Conservation (phyloP, 2,329 filamentous ascomycete species). For the Exophiala alcalophila region DNA sequence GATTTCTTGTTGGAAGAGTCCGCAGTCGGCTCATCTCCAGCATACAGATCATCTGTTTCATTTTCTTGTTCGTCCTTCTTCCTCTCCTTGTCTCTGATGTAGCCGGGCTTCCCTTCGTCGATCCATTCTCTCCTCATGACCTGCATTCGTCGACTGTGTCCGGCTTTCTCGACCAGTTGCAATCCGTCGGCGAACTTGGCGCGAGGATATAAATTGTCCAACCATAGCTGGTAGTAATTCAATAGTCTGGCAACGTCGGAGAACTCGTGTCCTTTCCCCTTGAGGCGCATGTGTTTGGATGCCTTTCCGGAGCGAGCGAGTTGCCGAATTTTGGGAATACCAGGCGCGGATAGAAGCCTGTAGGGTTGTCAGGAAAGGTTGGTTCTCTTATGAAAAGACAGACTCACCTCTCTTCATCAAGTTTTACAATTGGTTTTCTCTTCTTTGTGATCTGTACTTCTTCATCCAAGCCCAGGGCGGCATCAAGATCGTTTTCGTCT, state of each 20-base stretch:
- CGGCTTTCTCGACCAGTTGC: conserved; percentile 86
- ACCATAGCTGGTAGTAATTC: conserved; percentile 92
- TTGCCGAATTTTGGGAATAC: conserved; percentile 75
- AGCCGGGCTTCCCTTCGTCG: conserved; percentile 57
- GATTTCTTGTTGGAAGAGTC: conserved; percentile 6
- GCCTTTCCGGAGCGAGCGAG: conserved; percentile 25
- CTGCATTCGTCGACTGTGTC: conserved; percentile 77
- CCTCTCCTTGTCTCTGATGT: conserved; percentile 16
- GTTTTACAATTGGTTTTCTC: conserved; percentile 72
- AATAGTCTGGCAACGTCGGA: conserved; percentile 77
- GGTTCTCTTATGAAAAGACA: background rate
- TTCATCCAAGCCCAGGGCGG: conserved; percentile 74
- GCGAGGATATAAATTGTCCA: conserved; percentile 92
- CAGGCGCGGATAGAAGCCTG: conserved; percentile 76
- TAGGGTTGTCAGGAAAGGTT: background rate
- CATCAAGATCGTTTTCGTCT: conserved; percentile 49
- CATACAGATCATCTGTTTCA: conserved; percentile 16
- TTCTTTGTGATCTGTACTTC: conserved; percentile 80
- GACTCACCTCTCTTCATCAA: conserved; percentile 72
- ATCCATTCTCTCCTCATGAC: conserved; percentile 79
- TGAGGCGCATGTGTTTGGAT: conserved; percentile 50
- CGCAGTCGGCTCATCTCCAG: background rate
- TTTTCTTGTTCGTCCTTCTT: conserved; percentile 16
- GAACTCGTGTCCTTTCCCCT: conserved; percentile 96
- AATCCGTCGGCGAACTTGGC: conserved; percentile 90